Percentiles rank a stretch among this genome's conserved stretches.
These are phyloP conservation scores for Herpetomonas muscarum DNA, from an alignment of 208 protist genomes.

Conservation along the genomic window DNA sequence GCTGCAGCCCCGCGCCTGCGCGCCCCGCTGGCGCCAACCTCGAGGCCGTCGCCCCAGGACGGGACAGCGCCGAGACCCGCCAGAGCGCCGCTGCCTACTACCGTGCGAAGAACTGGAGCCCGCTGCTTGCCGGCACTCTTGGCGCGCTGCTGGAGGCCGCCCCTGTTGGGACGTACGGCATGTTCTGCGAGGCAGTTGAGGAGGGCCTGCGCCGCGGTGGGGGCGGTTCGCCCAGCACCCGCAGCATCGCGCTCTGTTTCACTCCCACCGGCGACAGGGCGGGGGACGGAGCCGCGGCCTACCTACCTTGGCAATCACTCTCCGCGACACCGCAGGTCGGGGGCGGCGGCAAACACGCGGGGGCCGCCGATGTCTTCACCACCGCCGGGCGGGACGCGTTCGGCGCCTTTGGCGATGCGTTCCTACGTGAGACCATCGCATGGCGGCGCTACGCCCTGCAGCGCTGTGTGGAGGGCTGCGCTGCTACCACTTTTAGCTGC, in stretches of 20 bases:
- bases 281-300: too few species aligned
- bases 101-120: constrained; percentile 25
- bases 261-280: neutral
- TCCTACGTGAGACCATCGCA: too few species aligned
- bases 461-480: too few species aligned
- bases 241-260: neutral
- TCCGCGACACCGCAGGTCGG: neutral
- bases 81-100: neutral
- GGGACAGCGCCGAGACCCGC: neutral
- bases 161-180: constrained; percentile 12
- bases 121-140: constrained; percentile 25
- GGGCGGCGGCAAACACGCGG: neutral
- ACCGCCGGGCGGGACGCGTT: too few species aligned
- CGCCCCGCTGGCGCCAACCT: neutral
- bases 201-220: too few species aligned
- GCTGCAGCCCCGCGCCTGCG: neutral
- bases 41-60: neutral
- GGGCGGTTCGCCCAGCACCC: neutral
- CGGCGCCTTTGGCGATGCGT: too few species aligned
- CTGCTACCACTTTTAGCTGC: too few species aligned
- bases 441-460: too few species aligned
- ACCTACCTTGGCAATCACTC: too few species aligned
- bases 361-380: neutral
- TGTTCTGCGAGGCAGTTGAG: constrained; percentile 6
- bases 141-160: constrained; percentile 27